Evolutionary conservation across 2,329 filamentous ascomycete genomes (phyloP).

Genomic region (Fusarium sp.): DNA sequence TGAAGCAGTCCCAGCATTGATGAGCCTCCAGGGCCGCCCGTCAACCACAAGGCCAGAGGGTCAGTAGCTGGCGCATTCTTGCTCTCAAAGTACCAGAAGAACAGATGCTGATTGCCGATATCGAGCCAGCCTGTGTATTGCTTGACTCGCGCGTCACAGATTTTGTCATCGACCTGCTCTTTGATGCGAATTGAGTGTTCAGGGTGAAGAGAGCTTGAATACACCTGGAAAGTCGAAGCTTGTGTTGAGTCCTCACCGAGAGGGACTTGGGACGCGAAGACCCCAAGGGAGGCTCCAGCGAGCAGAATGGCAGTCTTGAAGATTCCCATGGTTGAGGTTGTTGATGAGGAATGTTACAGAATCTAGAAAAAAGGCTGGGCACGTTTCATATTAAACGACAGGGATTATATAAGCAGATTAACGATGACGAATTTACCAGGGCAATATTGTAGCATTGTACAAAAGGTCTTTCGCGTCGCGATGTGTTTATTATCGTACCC

Average conservation of each 20-base stretch:
- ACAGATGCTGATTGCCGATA: conserved; percentile 28
- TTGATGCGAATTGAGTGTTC: conserved; percentile 34
- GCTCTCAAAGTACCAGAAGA: conserved; percentile 43
- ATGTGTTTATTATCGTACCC: neutral
- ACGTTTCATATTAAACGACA: neutral
- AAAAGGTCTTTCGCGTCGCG: neutral
- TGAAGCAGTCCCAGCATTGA: conserved; percentile 36
- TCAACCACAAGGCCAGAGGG: conserved; percentile 37
- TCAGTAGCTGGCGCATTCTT: conserved; percentile 22
- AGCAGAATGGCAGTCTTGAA: conserved; percentile 3
- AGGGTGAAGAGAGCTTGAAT: conserved; percentile 18
- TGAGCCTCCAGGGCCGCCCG: conserved; percentile 31
- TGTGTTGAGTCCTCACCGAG: neutral
- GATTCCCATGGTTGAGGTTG: neutral
- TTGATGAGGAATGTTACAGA: neutral
- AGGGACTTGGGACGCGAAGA: conserved; percentile 1
- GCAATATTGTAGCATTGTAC: neutral
- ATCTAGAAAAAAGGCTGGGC: neutral
- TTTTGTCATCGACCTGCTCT: conserved; percentile 21
- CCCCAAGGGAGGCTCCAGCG: neutral
- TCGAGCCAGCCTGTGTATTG: conserved; percentile 40
- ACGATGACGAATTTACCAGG: conserved; percentile 4
- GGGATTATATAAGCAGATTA: conserved; percentile 7
- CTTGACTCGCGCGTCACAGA: conserved; percentile 36
- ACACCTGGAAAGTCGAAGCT: conserved; percentile 7